phyloP scores from a whole-genome alignment of 2,329 filamentous ascomycete genomes.

The Alternaria alternata region DNA sequence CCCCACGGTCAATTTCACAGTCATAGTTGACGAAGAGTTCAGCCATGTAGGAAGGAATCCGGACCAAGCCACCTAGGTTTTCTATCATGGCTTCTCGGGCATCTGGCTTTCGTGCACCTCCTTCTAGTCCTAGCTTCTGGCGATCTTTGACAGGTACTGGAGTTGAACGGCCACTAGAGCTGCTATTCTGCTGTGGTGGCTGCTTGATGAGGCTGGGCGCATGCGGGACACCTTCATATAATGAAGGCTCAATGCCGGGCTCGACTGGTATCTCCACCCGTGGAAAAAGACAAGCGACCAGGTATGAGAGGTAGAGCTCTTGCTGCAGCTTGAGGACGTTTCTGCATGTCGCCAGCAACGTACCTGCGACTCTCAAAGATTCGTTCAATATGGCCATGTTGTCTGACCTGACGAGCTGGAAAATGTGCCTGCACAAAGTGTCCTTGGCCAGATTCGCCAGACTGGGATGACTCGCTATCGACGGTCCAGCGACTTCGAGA shows the following conservation, averaged over 20 bases:
- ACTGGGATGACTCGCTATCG: constrained; percentile 90
- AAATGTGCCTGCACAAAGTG: constrained; percentile 89
- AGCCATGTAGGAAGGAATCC: constrained; percentile 93
- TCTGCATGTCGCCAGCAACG: constrained; percentile 87
- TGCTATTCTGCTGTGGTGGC: constrained; percentile 67
- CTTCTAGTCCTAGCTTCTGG: constrained; percentile 90
- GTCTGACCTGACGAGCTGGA: constrained; percentile 94
- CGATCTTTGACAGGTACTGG: constrained; percentile 92
- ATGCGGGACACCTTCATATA: constrained; percentile 94
- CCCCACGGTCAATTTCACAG: constrained; percentile 88
- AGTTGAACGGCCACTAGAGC: constrained; percentile 80
- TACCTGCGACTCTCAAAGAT: constrained; percentile 89
- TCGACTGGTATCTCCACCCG: constrained; percentile 94
- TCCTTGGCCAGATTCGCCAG: constrained; percentile 90
- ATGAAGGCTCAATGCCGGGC: constrained; percentile 83
- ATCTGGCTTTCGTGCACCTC: constrained; percentile 89
- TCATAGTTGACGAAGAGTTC: constrained; percentile 99
- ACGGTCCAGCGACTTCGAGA: constrained; percentile 92
- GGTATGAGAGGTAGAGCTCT: constrained; percentile 92
- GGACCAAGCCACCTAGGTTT: constrained; percentile 86
- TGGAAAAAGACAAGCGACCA: constrained; percentile 92
- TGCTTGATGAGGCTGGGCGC: constrained; percentile 87
- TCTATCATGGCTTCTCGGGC: constrained; percentile 98
- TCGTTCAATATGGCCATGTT: constrained; percentile 96
- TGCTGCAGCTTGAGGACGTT: constrained; percentile 93